A percentile compares a stretch with the other conserved stretches of the same genome.
phyloP scores from a whole-genome alignment of 768 basidiomycete genomes.

The Pholiota conissans region DNA sequence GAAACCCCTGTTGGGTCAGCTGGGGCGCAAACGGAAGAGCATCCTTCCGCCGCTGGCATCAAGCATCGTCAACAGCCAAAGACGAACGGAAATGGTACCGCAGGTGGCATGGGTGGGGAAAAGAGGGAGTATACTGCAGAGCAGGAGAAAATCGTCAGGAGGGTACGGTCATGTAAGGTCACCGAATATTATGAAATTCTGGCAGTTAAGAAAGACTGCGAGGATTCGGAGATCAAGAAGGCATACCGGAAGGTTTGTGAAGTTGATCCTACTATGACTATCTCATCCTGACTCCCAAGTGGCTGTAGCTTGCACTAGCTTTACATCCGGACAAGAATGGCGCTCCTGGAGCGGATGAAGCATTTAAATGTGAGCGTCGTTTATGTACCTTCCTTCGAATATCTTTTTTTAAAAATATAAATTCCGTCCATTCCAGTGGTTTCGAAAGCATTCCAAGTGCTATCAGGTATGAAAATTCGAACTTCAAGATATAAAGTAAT shows the following conservation, averaged over 20 bases:
- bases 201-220: conserved; percentile 73
- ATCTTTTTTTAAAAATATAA: too few species aligned
- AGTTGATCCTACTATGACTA: too few species aligned
- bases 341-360: conserved; percentile 97
- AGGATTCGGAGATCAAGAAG: conserved; percentile 86
- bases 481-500: neutral
- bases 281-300: neutral
- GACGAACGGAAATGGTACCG: conserved; percentile 44
- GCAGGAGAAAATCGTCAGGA: conserved; percentile 79
- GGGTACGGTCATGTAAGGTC: conserved; percentile 82
- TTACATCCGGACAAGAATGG: conserved; percentile 94
- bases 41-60: conserved; percentile 72
- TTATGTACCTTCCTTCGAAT: neutral
- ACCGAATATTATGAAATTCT: conserved; percentile 95
- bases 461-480: conserved; percentile 59
- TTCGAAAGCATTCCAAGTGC: conserved; percentile 94
- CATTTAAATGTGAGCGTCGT: conserved; percentile 81
- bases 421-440: conserved; percentile 69
- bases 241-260: conserved; percentile 88
- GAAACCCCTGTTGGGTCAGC: conserved; percentile 36
- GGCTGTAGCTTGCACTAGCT: conserved; percentile 89
- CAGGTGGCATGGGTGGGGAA: conserved; percentile 64
- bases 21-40: conserved; percentile 57
- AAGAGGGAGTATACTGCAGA: conserved; percentile 89
- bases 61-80: conserved; percentile 54